A percentile compares a stretch with the other conserved stretches of the same genome.
Conservation (phyloP, 2,329 filamentous ascomycete genomes). For the Diaporthe eres region DNA sequence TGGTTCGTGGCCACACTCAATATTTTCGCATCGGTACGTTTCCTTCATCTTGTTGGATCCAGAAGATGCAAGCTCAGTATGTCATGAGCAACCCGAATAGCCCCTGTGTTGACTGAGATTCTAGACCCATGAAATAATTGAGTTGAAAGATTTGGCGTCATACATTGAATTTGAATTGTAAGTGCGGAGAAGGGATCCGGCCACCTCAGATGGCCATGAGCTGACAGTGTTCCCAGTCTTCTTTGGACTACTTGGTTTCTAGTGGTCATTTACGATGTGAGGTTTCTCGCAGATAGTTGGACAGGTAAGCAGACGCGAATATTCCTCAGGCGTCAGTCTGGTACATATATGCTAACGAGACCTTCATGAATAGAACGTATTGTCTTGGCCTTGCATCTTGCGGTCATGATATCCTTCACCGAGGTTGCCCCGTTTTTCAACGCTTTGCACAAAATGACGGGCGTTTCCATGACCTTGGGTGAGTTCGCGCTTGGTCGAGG, state of each 20-base stretch:
- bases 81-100: too few species aligned
- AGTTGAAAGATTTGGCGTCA: slow-evolving; percentile 11
- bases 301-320: background rate
- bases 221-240: slow-evolving; percentile 11
- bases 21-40: slow-evolving; percentile 29
- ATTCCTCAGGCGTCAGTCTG: background rate
- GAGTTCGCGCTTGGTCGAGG: background rate
- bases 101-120: background rate
- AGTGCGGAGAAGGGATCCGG: background rate
- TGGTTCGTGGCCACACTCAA: slow-evolving; percentile 34
- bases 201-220: background rate
- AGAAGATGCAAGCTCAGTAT: background rate
- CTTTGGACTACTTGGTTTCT: slow-evolving; percentile 34
- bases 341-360: background rate
- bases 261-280: slow-evolving; percentile 30
- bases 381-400: slow-evolving; percentile 6
- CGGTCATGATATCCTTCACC: slow-evolving; percentile 26
- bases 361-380: slow-evolving; percentile 10
- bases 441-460: slow-evolving; percentile 15
- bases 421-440: slow-evolving; percentile 31
- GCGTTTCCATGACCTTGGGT: slow-evolving; percentile 20
- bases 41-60: background rate
- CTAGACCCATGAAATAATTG: slow-evolving; percentile 22
- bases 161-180: slow-evolving; percentile 37
- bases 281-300: slow-evolving; percentile 31